Conservation (phyloP, 176 grass and related monocot genomes). For the Oryza glumipatula region DNA sequence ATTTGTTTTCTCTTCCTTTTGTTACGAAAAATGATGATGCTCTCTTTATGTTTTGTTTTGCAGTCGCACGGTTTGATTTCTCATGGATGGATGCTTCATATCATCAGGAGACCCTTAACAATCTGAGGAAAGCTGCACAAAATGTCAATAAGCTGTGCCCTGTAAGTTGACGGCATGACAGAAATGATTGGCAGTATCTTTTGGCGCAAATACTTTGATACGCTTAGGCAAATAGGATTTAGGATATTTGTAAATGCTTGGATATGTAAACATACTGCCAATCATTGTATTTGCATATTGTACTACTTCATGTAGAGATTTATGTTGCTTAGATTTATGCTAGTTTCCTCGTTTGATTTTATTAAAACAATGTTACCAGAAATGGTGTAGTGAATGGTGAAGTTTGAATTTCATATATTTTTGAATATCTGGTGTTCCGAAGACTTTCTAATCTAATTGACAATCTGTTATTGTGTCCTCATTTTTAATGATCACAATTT, state of each 20-base stretch:
- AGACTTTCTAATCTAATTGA: not conserved
- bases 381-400: not conserved
- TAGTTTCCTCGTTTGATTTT: not conserved
- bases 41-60: conserved; percentile 34
- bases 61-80: conserved; percentile 96
- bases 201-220: not conserved
- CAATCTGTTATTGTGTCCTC: not conserved
- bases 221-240: not conserved
- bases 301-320: not conserved
- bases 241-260: not conserved
- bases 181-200: not conserved
- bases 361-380: not conserved
- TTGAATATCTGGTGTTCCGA: not conserved
- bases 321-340: not conserved
- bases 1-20: not conserved
- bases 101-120: conserved; percentile 90
- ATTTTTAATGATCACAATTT: conserved; percentile 2
- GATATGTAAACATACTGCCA: not conserved
- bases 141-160: conserved; percentile 90
- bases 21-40: not conserved
- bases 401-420: conserved; percentile 1
- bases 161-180: conserved; percentile 56
- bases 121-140: conserved; percentile 76
- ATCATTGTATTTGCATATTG: no score
- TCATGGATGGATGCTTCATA: conserved; percentile 82